Conservation (phyloP, 495 filamentous ascomycete genomes). For the Usnea hakonensis region DNA sequence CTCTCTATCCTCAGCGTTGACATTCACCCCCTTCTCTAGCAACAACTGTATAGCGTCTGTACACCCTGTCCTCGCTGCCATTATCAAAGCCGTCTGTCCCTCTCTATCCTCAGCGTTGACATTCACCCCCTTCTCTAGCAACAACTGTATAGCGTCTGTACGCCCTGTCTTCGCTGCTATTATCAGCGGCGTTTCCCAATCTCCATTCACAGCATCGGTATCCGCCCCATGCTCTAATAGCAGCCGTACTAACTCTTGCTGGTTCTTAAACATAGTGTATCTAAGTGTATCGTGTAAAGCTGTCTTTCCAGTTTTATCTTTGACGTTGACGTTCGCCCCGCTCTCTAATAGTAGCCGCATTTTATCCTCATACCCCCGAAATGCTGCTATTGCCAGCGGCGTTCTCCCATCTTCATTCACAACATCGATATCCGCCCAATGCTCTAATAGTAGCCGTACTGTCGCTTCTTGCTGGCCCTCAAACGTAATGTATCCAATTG, state of each 20-base stretch:
- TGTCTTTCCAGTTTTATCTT: slow-evolving; percentile 32
- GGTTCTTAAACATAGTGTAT: slow-evolving; percentile 36
- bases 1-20: neutral
- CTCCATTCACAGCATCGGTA: slow-evolving; percentile 31
- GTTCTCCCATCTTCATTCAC: slow-evolving; percentile 32
- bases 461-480: slow-evolving; percentile 32
- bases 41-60: slow-evolving; percentile 34
- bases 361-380: slow-evolving; percentile 23
- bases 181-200: slow-evolving; percentile 34
- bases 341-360: slow-evolving; percentile 24
- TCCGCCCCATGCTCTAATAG: slow-evolving; percentile 29
- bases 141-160: slow-evolving; percentile 29
- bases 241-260: slow-evolving; percentile 29
- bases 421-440: slow-evolving; percentile 30
- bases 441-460: slow-evolving; percentile 29
- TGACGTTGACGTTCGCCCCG: neutral
- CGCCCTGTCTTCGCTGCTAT: too few relatives aligned
- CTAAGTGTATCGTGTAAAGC: too few relatives aligned
- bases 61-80: neutral
- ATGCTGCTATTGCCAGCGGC: slow-evolving; percentile 32
- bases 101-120: neutral
- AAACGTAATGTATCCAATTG: slow-evolving; percentile 38
- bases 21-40: slow-evolving; percentile 18
- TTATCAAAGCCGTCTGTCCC: neutral
- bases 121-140: slow-evolving; percentile 20